These are phyloP conservation scores for Penicillium verrucosum DNA, from an alignment of 2,329 filamentous ascomycete species.

Conservation along the genomic window DNA sequence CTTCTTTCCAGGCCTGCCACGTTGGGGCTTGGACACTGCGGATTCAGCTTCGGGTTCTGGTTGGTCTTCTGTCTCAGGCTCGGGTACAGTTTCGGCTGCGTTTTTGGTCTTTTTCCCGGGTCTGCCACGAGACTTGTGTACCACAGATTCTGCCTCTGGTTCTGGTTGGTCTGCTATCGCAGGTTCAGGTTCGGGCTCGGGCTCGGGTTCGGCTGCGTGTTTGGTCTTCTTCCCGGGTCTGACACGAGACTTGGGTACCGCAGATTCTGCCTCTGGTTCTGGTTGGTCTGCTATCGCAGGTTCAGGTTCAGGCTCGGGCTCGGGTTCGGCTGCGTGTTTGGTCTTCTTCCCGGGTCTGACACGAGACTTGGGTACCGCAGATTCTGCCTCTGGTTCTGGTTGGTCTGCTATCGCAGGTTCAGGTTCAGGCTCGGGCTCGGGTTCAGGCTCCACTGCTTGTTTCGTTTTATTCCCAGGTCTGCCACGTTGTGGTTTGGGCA, in stretches of 20 bases:
- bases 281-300: not conserved
- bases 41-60: slow-evolving; percentile 1
- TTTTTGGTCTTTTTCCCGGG: slow-evolving; percentile 8
- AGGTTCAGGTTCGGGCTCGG: not conserved
- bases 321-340: slow-evolving; percentile 1
- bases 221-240: slow-evolving; percentile 8
- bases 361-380: slow-evolving; percentile 1
- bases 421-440: slow-evolving; percentile 1
- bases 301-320: slow-evolving; percentile 3
- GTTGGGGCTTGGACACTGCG: slow-evolving; percentile 2
- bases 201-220: slow-evolving; percentile 3
- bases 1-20: slow-evolving; percentile 6
- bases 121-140: not conserved
- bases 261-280: slow-evolving; percentile 1
- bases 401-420: not conserved
- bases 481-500: slow-evolving; percentile 8
- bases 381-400: not conserved
- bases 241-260: not conserved
- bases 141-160: slow-evolving; percentile 1
- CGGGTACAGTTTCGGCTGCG: slow-evolving; percentile 5
- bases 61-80: slow-evolving; percentile 1
- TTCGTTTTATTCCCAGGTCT: slow-evolving; percentile 5
- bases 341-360: slow-evolving; percentile 8
- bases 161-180: not conserved
- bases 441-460: slow-evolving; percentile 2